Conservation (phyloP, 495 filamentous ascomycete genomes). For the Geoglossum glabrum region DNA sequence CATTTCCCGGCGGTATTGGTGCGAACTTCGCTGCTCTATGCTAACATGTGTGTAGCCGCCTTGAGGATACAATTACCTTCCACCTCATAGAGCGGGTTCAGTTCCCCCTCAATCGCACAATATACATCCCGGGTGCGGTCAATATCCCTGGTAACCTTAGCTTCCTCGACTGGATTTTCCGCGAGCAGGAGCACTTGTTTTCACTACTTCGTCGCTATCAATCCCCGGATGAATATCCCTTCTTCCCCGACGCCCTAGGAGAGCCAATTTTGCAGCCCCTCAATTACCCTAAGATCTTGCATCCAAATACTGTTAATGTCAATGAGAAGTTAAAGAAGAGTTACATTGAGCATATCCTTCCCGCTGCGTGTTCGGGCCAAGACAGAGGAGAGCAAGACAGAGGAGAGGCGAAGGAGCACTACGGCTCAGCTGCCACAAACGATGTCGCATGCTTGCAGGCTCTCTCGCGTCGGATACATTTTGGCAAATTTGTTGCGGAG, state of each 20-base stretch:
- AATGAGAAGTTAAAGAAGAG: conserved; percentile 69
- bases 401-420: conserved; percentile 81
- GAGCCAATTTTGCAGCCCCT: conserved; percentile 71
- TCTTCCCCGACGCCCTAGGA: conserved; percentile 72
- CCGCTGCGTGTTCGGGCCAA: conserved; percentile 51
- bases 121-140: conserved; percentile 69
- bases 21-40: too few relatives aligned
- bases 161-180: conserved; percentile 86
- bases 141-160: conserved; percentile 52
- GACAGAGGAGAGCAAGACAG: conserved; percentile 74
- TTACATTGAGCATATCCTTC: conserved; percentile 70
- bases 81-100: conserved; percentile 95
- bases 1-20: not conserved
- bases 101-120: conserved; percentile 78
- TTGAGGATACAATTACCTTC: conserved; percentile 97
- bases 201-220: conserved; percentile 91
- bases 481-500: conserved; percentile 97
- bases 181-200: conserved; percentile 73
- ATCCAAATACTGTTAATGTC: conserved; percentile 79
- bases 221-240: conserved; percentile 92
- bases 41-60: conserved; percentile 36
- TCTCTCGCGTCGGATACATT: conserved; percentile 80
- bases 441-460: conserved; percentile 87
- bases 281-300: conserved; percentile 76
- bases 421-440: conserved; percentile 76